Evolutionary conservation across 495 filamentous ascomycete genomes (phyloP).

Genomic region (Trichoderma virens): DNA sequence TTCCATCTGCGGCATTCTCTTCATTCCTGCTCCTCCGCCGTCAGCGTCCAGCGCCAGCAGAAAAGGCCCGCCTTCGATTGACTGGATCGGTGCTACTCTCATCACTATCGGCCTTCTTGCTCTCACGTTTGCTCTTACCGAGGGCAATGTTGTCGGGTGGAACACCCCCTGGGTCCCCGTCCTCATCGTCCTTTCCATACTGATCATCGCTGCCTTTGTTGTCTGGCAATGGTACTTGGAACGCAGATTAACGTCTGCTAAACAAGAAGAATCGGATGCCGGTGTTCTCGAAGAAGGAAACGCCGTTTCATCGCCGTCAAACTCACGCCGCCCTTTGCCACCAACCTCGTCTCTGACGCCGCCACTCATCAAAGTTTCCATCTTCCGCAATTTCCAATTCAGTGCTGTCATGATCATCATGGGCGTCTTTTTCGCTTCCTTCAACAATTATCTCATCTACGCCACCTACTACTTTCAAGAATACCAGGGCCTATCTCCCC

Average conservation of each 20-base stretch:
- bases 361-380: conserved; percentile 54
- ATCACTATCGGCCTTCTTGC: conserved; percentile 55
- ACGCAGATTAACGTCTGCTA: neutral
- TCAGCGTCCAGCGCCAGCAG: neutral
- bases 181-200: conserved; percentile 53
- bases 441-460: conserved; percentile 53
- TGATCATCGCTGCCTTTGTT: conserved; percentile 52
- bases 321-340: neutral
- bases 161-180: conserved; percentile 55
- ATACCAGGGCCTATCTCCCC: conserved; percentile 43
- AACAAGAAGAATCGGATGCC: conserved; percentile 14
- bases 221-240: conserved; percentile 59
- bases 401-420: conserved; percentile 53
- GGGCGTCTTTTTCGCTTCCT: conserved; percentile 50
- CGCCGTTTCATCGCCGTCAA: no score
- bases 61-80: conserved; percentile 37
- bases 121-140: conserved; percentile 54
- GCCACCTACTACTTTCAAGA: conserved; percentile 58
- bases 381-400: conserved; percentile 45
- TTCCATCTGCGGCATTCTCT: conserved; percentile 51
- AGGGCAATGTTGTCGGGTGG: conserved; percentile 63
- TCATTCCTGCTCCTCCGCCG: conserved; percentile 52
- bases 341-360: conserved; percentile 16
- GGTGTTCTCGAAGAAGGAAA: conserved; percentile 28
- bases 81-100: conserved; percentile 57